Conservation (phyloP, 140 eudicot genomes). For the Stevia rebaudiana region DNA sequence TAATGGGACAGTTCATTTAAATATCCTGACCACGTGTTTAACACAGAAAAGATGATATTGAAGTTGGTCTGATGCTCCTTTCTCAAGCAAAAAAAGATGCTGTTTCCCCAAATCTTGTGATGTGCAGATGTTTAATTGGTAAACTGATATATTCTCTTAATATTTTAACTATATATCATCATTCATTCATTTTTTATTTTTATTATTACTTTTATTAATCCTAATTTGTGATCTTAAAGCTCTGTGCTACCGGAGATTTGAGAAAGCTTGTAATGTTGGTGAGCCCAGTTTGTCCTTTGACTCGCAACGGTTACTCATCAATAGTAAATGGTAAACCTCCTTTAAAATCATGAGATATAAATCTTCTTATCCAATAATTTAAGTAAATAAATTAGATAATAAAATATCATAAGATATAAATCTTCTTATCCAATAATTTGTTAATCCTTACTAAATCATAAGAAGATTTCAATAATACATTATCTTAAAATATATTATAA, state of each 20-base stretch:
- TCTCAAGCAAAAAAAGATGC: conserved; percentile 79
- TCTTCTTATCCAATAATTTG: too few species aligned
- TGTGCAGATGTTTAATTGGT: conserved; percentile 88
- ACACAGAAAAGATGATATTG: conserved; percentile 74
- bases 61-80: conserved; percentile 76
- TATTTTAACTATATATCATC: not conserved
- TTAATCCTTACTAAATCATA: too few species aligned
- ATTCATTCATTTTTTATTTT: not conserved
- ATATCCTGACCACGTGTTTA: conserved; percentile 1
- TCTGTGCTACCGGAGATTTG: conserved; percentile 78
- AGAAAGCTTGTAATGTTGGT: conserved; percentile 63
- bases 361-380: too few species aligned
- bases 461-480: too few species aligned
- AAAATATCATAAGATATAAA: too few species aligned
- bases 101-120: conserved; percentile 70
- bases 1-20: conserved; percentile 20
- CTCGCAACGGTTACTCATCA: conserved; percentile 58
- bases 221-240: conserved; percentile 39
- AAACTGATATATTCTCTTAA: conserved; percentile 20
- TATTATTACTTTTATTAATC: not conserved
- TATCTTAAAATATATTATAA: too few species aligned
- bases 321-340: conserved; percentile 68
- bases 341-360: too few species aligned
- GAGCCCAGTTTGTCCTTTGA: conserved; percentile 65
- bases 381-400: too few species aligned